phyloP scores from a whole-genome alignment of 148 eudicot species.

The Chenopodium berlandieri region DNA sequence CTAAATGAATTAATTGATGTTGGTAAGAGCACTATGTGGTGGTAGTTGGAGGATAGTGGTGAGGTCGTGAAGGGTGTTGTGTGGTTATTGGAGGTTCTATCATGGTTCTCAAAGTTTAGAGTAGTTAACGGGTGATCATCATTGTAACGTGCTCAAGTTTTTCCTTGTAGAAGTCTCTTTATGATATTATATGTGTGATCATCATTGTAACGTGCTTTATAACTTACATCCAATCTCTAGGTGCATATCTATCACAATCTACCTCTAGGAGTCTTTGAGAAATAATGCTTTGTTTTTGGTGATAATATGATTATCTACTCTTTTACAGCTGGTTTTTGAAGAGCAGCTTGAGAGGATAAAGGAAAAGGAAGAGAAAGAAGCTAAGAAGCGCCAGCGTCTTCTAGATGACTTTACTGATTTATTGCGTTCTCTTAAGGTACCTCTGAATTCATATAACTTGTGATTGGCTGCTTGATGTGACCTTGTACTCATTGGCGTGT shows the following conservation, averaged over 20 bases:
- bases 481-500: slow-evolving; percentile 8
- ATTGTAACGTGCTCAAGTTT: too few relatives aligned
- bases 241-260: neutral
- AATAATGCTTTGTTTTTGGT: neutral
- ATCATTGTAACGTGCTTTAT: neutral
- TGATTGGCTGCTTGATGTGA: neutral
- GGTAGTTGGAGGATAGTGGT: neutral
- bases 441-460: neutral
- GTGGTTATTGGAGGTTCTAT: neutral
- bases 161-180: too few relatives aligned
- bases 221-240: neutral
- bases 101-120: neutral
- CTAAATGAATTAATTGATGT: too few relatives aligned
- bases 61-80: neutral
- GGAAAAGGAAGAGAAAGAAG: slow-evolving; percentile 97
- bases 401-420: slow-evolving; percentile 75
- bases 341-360: slow-evolving; percentile 85
- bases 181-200: neutral
- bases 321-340: slow-evolving; percentile 78
- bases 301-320: neutral
- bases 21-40: neutral
- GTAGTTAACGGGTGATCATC: neutral
- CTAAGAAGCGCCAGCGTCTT: slow-evolving; percentile 83
- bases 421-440: slow-evolving; percentile 66
- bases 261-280: neutral